Base-by-base conservation (phyloP, 306 rosid genomes). In the Hippophae tibetana region DNA sequence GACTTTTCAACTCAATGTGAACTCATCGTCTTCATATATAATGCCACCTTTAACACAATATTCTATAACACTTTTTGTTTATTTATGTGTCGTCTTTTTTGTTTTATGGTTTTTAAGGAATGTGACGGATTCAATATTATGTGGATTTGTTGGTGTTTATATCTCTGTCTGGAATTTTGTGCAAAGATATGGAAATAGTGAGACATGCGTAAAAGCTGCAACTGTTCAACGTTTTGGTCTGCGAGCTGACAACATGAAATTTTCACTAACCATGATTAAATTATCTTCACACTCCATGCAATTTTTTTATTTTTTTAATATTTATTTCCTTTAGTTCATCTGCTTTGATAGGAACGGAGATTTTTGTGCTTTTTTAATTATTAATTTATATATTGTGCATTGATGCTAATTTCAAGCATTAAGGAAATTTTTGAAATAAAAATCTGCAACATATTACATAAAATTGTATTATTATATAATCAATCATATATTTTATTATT, bases 201-300 rank as follows among this genome's bases (percentile, higher is more conserved):
- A 61, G 74, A 78, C 69, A 92, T 74, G 89, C 86, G 75, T 52
- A 75, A 85, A 81, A 80, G 81, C 73, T 75, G 76, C 82, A 80
- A 69, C 72, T 66, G 73, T 79, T 79, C 83, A 82, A 80, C 77
- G 74, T 77, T 83, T 79, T 54, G 88, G 82, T 80, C 63, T 70
- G 69, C 80, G 83, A 66, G 78, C 64, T 74, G 79, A 73, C 77
- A 31, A 4, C 38, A 78, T 62, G 81, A 44, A 64, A 69, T 74
- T 76, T 74, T 78, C 86, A 66, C 70, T 62, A 67, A 64, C 58
- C 57, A 63, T 63, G 66, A 59, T 61, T 64, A 67, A 67, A 62
- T 40, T 51, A 64, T 65, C 10, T 47, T 31, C 42, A 6, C 56
- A 66, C 14, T 51, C 45, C 38, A 31, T 31, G 38, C 38, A 31